A percentile compares a stretch with the other conserved stretches of the same genome.
Conservation (phyloP, 2,329 filamentous ascomycete genomes). For the Colletotrichum sp. region DNA sequence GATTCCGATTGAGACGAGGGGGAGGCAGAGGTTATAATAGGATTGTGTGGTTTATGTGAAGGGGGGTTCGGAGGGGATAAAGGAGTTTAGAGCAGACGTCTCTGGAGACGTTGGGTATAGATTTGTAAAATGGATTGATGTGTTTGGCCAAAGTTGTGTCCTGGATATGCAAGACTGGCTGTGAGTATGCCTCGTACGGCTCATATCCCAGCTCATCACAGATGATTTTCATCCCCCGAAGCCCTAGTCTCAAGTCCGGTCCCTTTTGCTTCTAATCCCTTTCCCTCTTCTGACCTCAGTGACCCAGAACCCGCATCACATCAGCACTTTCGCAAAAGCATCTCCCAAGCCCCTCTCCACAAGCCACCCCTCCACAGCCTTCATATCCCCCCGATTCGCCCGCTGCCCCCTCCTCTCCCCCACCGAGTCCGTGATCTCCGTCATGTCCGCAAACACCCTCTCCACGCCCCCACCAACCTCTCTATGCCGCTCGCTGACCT, state of each 20-base stretch:
- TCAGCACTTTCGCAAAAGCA: conserved; percentile 47
- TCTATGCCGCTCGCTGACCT: conserved; percentile 61
- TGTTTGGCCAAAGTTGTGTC: neutral
- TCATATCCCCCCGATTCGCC: conserved; percentile 58
- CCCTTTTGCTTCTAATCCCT: neutral
- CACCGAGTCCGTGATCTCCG: conserved; percentile 57
- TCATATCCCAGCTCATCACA: neutral
- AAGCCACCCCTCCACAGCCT: conserved; percentile 55
- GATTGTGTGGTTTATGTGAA: neutral
- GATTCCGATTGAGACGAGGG: conserved; percentile 68
- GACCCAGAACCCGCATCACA: conserved; percentile 27
- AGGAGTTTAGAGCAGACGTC: neutral
- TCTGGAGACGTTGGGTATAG: neutral
- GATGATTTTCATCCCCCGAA: neutral
- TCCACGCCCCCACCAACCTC: conserved; percentile 29
- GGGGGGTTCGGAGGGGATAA: rapidly evolving
- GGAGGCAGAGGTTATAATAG: conserved; percentile 57
- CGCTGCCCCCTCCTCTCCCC: conserved; percentile 52
- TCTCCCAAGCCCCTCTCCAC: conserved; percentile 46
- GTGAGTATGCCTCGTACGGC: neutral
- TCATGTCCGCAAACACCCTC: conserved; percentile 59
- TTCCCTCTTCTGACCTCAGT: too few relatives aligned
- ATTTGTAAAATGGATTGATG: neutral
- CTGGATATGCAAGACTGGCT: neutral
- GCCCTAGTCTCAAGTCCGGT: neutral